Evolutionary conservation across 176 grass and related monocot species (phyloP), one percentile per base, ranked within the genome.

Genomic region (Musa schizocarpa): DNA sequence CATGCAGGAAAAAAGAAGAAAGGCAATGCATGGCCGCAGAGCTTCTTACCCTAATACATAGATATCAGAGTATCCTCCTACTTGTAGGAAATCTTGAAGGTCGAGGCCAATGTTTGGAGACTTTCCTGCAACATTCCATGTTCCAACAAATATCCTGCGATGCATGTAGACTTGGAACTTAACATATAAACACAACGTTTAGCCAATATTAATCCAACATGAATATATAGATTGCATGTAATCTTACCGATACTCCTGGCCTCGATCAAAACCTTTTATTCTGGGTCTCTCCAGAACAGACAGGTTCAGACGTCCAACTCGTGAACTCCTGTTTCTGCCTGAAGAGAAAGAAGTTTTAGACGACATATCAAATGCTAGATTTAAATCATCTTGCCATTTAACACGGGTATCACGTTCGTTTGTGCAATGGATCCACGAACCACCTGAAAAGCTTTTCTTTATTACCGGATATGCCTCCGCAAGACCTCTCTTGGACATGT

Each of bases 71-170:
- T 82, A 84, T 56, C 84, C 88, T 71, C 92, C 88, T 1, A 86
- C 79, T 20, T 90, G 92, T 13, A 96, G 77, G 24, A 92, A 96
- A 29, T 92, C 92, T 8, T 87, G 78, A 2, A 92, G 77, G 63
- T 87, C 82, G 16, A 91, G 81, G 7, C 65, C 74, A 24, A 69
- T 76, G 76, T 78, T 82, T 0, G 92, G 92, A 53, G 86, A 72
- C 71, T 85, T 96, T 58, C 92, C 92, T 55, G 86, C 92, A 51
- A 96, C 92, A 72, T 96, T 96, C 92, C 92, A 92, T 57, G 89
- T 89, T 13, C 73, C 86, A 26, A 89, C 92, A 63, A 96, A 96
- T 79, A 96, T 65, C 80, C 89, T 92, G 79, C 68, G 50, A 22
- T 43, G 34, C 34, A 43, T 43, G 3, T 43, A 43, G 34, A 43